Evolutionary conservation across 768 basidiomycete species (phyloP).

Genomic region (Chalciporus chontae): DNA sequence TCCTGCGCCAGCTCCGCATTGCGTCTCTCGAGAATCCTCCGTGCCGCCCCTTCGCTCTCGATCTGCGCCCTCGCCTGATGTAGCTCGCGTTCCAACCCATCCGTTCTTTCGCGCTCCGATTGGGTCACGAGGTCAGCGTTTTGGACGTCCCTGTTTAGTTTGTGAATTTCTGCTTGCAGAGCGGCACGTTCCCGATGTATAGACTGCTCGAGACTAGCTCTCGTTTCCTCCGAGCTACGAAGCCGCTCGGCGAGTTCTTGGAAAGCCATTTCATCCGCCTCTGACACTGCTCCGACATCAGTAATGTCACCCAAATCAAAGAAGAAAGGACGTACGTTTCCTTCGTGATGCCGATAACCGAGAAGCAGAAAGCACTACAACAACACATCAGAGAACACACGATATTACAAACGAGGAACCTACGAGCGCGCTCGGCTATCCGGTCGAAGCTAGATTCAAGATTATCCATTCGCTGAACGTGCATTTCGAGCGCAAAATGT

Average conservation of each 20-base stretch:
- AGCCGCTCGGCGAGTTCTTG: conserved; percentile 71
- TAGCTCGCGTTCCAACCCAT: conserved; percentile 61
- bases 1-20: conserved; percentile 55
- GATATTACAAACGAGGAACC: conserved; percentile 22
- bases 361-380: conserved; percentile 71
- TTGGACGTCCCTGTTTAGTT: conserved; percentile 44
- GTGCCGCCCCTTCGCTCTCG: conserved; percentile 59
- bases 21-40: conserved; percentile 62
- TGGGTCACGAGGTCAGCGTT: conserved; percentile 36
- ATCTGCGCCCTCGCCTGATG: conserved; percentile 58
- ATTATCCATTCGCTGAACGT: conserved; percentile 73
- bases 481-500: conserved; percentile 58
- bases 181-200: conserved; percentile 57
- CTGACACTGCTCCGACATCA: conserved; percentile 42
- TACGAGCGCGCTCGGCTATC: conserved; percentile 81
- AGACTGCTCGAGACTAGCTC: conserved; percentile 50
- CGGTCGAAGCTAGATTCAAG: conserved; percentile 80
- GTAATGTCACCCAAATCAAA: background rate
- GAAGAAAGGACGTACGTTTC: conserved; percentile 52
- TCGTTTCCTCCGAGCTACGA: conserved; percentile 53
- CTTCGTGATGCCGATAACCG: conserved; percentile 64
- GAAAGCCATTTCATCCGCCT: conserved; percentile 73
- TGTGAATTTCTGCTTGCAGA: conserved; percentile 54
- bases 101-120: conserved; percentile 49
- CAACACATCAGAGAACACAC: conserved; percentile 2